These are phyloP conservation scores for Didymella exigua DNA, from an alignment of 2,329 filamentous ascomycete species.

Conservation along the genomic window DNA sequence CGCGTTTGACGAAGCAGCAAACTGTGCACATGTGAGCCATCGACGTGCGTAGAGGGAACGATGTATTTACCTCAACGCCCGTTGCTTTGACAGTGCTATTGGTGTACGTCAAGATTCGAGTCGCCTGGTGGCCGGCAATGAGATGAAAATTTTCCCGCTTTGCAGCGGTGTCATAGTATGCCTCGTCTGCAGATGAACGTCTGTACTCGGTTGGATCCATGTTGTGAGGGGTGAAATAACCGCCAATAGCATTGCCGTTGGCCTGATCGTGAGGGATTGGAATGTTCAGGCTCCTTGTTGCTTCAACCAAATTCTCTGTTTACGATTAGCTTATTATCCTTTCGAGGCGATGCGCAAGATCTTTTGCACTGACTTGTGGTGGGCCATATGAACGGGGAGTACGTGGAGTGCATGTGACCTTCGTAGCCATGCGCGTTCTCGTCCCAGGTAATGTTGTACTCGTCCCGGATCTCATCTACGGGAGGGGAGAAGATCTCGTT, in stretches of 20 bases:
- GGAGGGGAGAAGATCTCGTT: slow-evolving; percentile 31
- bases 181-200: slow-evolving; percentile 29
- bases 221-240: slow-evolving; percentile 30
- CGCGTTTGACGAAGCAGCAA: slow-evolving; percentile 23
- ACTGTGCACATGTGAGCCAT: not conserved
- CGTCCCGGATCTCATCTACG: slow-evolving; percentile 20
- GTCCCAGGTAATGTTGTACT: slow-evolving; percentile 29
- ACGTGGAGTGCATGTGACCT: slow-evolving; percentile 28
- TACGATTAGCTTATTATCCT: not conserved
- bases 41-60: not conserved
- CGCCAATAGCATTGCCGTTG: slow-evolving; percentile 28
- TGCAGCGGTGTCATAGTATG: slow-evolving; percentile 26
- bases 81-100: slow-evolving; percentile 22
- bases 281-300: slow-evolving; percentile 23
- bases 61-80: slow-evolving; percentile 21
- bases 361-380: slow-evolving; percentile 22
- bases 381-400: slow-evolving; percentile 31
- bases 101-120: slow-evolving; percentile 19
- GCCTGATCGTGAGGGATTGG: slow-evolving; percentile 27
- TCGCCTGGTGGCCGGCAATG: slow-evolving; percentile 23
- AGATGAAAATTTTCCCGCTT: slow-evolving; percentile 29
- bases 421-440: slow-evolving; percentile 20
- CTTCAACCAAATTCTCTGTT: slow-evolving; percentile 28
- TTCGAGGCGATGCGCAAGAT: not conserved
- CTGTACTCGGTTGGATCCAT: slow-evolving; percentile 18